A percentile compares a stretch with the other conserved stretches of the same genome.
Conservation (phyloP, 2,329 filamentous ascomycete species). For the Xylaria sp. region DNA sequence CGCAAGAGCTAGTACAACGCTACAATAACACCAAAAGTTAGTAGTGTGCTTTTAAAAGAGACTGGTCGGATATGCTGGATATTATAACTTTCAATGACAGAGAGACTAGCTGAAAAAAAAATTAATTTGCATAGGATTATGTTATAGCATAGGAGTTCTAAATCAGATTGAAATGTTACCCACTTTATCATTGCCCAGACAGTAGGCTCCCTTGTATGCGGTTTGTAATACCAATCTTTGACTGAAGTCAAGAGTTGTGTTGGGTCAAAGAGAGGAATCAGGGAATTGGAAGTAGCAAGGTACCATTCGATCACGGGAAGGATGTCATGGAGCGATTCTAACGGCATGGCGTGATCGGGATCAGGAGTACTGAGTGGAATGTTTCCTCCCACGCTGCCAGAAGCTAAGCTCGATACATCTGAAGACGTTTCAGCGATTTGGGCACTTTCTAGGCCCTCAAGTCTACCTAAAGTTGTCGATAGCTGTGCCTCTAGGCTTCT, state of each 20-base stretch:
- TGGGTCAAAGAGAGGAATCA: slow-evolving; percentile 53
- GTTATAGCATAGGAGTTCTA: neutral
- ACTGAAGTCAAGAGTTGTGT: slow-evolving; percentile 50
- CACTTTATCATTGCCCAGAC: slow-evolving; percentile 53
- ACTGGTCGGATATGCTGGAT: neutral
- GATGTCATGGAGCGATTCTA: slow-evolving; percentile 50
- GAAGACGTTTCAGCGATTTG: neutral
- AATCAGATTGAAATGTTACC: neutral
- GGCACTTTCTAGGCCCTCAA: slow-evolving; percentile 25
- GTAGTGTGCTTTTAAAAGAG: neutral
- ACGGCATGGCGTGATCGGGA: neutral
- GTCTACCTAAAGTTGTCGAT: slow-evolving; percentile 30
- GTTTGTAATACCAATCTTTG: slow-evolving; percentile 50
- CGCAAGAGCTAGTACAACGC: slow-evolving; percentile 52
- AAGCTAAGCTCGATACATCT: neutral
- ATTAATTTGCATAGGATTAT: neutral
- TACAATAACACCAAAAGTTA: slow-evolving; percentile 1
- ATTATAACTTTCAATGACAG: neutral
- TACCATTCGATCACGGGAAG: slow-evolving; percentile 52
- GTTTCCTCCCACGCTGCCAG: neutral
- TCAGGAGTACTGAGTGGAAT: neutral
- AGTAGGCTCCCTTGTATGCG: slow-evolving; percentile 41
- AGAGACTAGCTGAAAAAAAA: too few relatives aligned
- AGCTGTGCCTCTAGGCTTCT: slow-evolving; percentile 35
- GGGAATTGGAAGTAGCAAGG: slow-evolving; percentile 49